Conservation (phyloP, 768 basidiomycete species). For the Panaeolus cyanescens region DNA sequence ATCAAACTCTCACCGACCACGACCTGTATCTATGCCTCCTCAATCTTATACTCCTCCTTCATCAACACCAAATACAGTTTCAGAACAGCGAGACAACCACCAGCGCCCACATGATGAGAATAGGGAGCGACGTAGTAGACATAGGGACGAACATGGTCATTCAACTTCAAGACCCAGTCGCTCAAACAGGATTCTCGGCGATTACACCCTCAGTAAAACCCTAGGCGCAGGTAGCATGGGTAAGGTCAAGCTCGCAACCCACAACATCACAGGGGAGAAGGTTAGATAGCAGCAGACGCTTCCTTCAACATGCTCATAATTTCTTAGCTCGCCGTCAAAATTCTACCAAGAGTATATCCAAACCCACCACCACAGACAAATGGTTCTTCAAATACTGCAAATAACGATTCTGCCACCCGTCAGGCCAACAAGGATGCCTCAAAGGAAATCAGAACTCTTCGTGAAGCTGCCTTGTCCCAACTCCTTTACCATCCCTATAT, state of each 20-base stretch:
- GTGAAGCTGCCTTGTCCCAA: conserved; percentile 94
- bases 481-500: conserved; percentile 98
- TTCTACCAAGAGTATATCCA: conserved; percentile 85
- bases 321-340: conserved; percentile 93
- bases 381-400: conserved; percentile 37
- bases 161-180: conserved; percentile 34
- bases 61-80: conserved; percentile 23
- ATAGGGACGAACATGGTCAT: conserved; percentile 27
- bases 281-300: conserved; percentile 44
- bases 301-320: conserved; percentile 11
- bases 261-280: conserved; percentile 89
- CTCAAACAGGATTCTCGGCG: conserved; percentile 74
- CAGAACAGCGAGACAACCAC: conserved; percentile 18
- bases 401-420: conserved; percentile 65
- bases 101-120: conserved; percentile 24
- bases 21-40: conserved; percentile 79
- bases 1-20: conserved; percentile 44
- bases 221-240: conserved; percentile 99
- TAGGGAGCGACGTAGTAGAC: conserved; percentile 26
- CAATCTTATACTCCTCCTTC: conserved; percentile 41
- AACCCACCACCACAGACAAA: conserved; percentile 49
- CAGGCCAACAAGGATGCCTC: conserved; percentile 88
- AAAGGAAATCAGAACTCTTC: conserved; percentile 94
- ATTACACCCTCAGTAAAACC: conserved; percentile 96
- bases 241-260: conserved; percentile 95